phyloP scores from a whole-genome alignment of 2,329 filamentous ascomycete species.

The Macrophomina phaseolina region DNA sequence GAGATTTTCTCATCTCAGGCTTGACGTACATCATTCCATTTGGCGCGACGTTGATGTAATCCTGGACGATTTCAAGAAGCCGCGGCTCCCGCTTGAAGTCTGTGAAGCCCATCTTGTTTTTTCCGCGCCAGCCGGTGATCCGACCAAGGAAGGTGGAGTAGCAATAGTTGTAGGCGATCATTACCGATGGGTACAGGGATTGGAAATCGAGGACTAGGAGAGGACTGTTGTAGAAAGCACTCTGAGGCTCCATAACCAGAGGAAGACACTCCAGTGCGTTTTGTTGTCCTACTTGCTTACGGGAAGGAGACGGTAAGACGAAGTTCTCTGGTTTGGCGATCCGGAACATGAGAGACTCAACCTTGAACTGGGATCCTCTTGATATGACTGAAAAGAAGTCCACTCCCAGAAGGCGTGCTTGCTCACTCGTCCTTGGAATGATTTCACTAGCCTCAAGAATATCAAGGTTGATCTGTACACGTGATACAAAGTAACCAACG shows the following conservation, averaged over 20 bases:
- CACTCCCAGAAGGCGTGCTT: constrained; percentile 88
- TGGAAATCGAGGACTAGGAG: constrained; percentile 94
- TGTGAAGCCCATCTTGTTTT: constrained; percentile 92
- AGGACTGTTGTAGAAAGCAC: constrained; percentile 89
- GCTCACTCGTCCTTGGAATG: constrained; percentile 87
- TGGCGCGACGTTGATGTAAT: constrained; percentile 88
- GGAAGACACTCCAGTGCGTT: constrained; percentile 95
- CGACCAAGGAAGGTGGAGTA: constrained; percentile 95
- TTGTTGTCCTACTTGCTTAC: constrained; percentile 89
- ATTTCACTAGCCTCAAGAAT: constrained; percentile 91
- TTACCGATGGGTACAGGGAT: constrained; percentile 93
- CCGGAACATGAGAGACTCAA: constrained; percentile 97
- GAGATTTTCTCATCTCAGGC: constrained; percentile 81
- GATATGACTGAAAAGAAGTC: constrained; percentile 98
- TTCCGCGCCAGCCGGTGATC: constrained; percentile 84
- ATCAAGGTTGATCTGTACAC: constrained; percentile 83
- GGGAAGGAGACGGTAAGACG: constrained; percentile 84
- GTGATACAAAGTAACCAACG: constrained; percentile 75
- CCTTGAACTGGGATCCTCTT: constrained; percentile 95
- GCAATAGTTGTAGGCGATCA: constrained; percentile 99
- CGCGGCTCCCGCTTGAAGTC: constrained; percentile 80
- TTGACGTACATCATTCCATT: constrained; percentile 98
- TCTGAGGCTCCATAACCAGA: constrained; percentile 96
- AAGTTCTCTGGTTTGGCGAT: constrained; percentile 98
- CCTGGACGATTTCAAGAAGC: constrained; percentile 76